These are phyloP conservation scores for Termitomyces sp. DNA, from an alignment of 768 basidiomycete genomes.

Conservation along the genomic window DNA sequence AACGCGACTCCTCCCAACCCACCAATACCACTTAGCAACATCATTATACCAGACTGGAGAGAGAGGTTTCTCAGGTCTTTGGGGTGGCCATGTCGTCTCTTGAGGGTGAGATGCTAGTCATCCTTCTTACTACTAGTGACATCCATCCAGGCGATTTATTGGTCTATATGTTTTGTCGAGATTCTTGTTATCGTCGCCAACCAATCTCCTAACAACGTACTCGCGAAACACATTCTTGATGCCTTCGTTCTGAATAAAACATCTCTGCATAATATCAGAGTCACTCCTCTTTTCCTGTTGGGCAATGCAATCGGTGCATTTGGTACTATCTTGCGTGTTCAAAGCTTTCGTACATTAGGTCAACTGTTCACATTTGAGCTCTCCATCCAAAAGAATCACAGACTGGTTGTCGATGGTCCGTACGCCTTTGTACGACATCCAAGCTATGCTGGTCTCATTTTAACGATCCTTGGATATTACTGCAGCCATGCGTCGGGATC, in stretches of 20 bases:
- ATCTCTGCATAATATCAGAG: slow-evolving; percentile 11
- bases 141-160: slow-evolving; percentile 21
- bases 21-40: slow-evolving; percentile 14
- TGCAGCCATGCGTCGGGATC: slow-evolving; percentile 22
- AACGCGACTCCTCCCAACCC: slow-evolving; percentile 31
- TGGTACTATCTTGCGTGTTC: slow-evolving; percentile 25
- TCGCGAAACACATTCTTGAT: slow-evolving; percentile 16
- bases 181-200: slow-evolving; percentile 22
- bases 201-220: slow-evolving; percentile 9
- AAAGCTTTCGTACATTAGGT: slow-evolving; percentile 30
- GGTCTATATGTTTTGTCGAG: slow-evolving; percentile 20
- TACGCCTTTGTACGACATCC: slow-evolving; percentile 34
- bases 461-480: slow-evolving; percentile 22
- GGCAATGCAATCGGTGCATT: slow-evolving; percentile 24
- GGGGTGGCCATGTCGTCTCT: slow-evolving; percentile 18
- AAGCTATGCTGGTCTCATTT: slow-evolving; percentile 29
- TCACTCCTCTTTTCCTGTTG: slow-evolving; percentile 23
- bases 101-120: slow-evolving; percentile 21
- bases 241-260: slow-evolving; percentile 10
- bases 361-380: slow-evolving; percentile 33
- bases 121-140: background rate
- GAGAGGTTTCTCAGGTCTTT: slow-evolving; percentile 24
- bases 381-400: slow-evolving; percentile 26
- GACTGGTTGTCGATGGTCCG: slow-evolving; percentile 27
- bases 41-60: slow-evolving; percentile 28